Evolutionary conservation across 2,329 filamentous ascomycete genomes (phyloP), one percentile per base, ranked within the genome.

Genomic region (Aspergillus glaucus): DNA sequence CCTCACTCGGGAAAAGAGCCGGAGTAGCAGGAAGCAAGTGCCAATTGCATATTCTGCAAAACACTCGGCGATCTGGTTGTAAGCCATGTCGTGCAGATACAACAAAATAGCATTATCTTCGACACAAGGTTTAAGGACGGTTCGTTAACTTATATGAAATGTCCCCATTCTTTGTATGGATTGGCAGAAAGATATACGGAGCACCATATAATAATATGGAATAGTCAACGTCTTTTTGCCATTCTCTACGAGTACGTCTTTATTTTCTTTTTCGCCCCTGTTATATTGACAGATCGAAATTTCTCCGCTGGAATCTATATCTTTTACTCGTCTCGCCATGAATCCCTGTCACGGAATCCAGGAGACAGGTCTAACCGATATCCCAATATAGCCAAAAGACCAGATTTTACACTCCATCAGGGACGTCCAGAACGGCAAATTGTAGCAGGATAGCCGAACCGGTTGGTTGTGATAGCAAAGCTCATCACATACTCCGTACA

Each of bases 1-100:
- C 2, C 30, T 5, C 6, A 54, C 30, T 12, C 52, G 50, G 32
- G 54, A 47, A 41, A 46, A 39, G 19, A 57, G 28, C 6, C 55
- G 55, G 24, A 55, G 22, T 1, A 37, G 1, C 28, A 57, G 17
- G 21, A 55, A 55, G 17, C 40, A 9, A 47, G 54, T 57, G 6
- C 54, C 56, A 48, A 57, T 54, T 22, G 46, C 56, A 58, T 54
- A 58, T 45, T 57, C 56, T 7, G 47, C 45, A 28, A 54, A 58
- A 1, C 51, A 53, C 12, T 56, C 54, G 6, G 47, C 30, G 3
- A 43, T 48, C 41, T 55, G 47, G 28, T 32, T 44, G 30, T 54
- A 26, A n/a, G 45, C 49, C 6, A 46, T n/a, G 8, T 36, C 34
- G 14, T 36, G 34, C 34, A 36, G 34, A 14, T 36, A 30, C 26